These are phyloP conservation scores for Coemansia sp. DNA, from an alignment of 192 early-diverging fungal species.

Conservation along the genomic window DNA sequence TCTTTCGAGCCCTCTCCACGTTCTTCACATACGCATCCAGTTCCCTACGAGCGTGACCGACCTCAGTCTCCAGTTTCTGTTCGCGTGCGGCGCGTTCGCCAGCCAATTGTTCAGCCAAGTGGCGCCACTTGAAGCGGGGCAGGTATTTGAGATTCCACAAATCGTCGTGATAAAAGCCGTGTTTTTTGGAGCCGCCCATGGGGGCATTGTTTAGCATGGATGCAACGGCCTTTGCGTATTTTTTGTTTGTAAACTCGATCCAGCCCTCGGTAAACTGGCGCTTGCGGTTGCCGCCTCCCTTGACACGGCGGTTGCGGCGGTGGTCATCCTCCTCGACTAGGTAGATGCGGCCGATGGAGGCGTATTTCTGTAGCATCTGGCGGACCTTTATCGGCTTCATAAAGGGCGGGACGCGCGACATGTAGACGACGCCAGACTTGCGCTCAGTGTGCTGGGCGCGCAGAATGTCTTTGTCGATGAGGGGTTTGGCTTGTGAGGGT, in stretches of 20 bases:
- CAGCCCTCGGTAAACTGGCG: slow-evolving; percentile 92
- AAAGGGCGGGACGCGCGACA: slow-evolving; percentile 89
- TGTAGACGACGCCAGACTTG: slow-evolving; percentile 82
- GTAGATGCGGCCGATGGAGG: slow-evolving; percentile 79
- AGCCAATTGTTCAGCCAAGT: slow-evolving; percentile 88
- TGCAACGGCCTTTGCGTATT: slow-evolving; percentile 76
- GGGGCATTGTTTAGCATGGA: slow-evolving; percentile 72
- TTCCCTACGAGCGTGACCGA: slow-evolving; percentile 80
- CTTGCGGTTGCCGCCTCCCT: slow-evolving; percentile 80
- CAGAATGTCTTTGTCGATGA: slow-evolving; percentile 42
- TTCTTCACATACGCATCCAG: slow-evolving; percentile 83
- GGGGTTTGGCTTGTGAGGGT: slow-evolving; percentile 13
- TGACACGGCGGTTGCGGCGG: slow-evolving; percentile 73
- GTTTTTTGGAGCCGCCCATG: slow-evolving; percentile 81
- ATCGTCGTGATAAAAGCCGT: slow-evolving; percentile 84
- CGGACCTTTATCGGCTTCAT: slow-evolving; percentile 85
- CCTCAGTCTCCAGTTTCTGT: slow-evolving; percentile 79
- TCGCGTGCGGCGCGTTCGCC: slow-evolving; percentile 72
- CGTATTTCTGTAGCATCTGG: slow-evolving; percentile 71
- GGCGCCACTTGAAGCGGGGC: slow-evolving; percentile 94
- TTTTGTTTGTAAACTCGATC: slow-evolving; percentile 96
- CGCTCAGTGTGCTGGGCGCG: slow-evolving; percentile 56
- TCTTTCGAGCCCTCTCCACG: slow-evolving; percentile 86
- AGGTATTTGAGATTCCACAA: slow-evolving; percentile 97
- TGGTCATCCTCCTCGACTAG: slow-evolving; percentile 76